A percentile compares a stretch with the other conserved stretches of the same genome.
phyloP scores from a whole-genome alignment of 768 basidiomycete species.

The button mushroom (Agaricus bisporus) region DNA sequence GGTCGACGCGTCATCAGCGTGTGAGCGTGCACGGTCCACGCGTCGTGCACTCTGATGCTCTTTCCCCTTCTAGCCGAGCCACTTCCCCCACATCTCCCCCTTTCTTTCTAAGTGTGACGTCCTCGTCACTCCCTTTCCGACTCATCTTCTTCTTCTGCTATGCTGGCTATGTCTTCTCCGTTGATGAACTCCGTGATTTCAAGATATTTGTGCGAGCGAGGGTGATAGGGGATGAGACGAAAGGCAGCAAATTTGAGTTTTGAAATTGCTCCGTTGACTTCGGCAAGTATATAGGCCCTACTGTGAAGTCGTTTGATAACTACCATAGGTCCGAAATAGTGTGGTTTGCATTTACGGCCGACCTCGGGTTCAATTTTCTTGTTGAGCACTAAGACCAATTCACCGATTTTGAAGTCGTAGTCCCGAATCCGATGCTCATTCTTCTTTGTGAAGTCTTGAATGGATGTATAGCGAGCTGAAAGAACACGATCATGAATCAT shows the following conservation, averaged over 20 bases:
- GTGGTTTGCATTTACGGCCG: conserved; percentile 21
- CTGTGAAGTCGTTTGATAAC: conserved; percentile 13
- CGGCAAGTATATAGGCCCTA: conserved; percentile 20
- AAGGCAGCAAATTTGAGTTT: conserved; percentile 20
- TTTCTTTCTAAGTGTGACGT: no score
- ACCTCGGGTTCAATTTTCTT: conserved; percentile 22
- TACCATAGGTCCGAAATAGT: conserved; percentile 24
- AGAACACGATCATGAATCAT: conserved; percentile 9
- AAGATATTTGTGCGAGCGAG: conserved; percentile 5
- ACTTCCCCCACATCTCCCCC: no score
- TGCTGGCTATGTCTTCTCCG: background rate
- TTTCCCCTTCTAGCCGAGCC: no score
- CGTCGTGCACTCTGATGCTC: no score
- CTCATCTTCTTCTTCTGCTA: no score
- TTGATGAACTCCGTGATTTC: conserved; percentile 3
- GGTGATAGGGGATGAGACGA: conserved; percentile 20
- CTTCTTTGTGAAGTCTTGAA: conserved; percentile 20
- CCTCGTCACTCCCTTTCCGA: no score
- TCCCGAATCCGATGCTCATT: conserved; percentile 17
- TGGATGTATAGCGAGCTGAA: conserved; percentile 6
- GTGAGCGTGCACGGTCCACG: no score
- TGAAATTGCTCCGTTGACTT: conserved; percentile 21
- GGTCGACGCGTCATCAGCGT: no score
- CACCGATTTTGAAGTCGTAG: conserved; percentile 23
- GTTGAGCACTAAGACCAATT: conserved; percentile 29